A percentile compares a stretch with the other conserved stretches of the same genome.
phyloP scores from a whole-genome alignment of 169 alveolate genomes.

The Plasmodium malariae region DNA sequence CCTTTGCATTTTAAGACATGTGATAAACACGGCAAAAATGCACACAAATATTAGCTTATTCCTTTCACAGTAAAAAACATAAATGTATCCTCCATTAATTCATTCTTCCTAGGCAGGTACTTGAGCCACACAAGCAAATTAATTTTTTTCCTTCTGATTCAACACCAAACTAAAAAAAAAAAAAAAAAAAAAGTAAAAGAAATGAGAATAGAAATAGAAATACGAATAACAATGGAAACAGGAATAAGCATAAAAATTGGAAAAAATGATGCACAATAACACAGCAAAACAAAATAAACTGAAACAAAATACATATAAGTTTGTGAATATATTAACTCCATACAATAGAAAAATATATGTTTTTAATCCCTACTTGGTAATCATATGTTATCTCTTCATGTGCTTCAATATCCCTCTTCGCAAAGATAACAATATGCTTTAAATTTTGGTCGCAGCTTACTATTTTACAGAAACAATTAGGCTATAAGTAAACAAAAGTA shows the following conservation, averaged over 20 bases:
- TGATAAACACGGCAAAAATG: background rate
- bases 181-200: background rate
- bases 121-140: conserved; percentile 92
- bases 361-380: conserved; percentile 86
- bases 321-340: background rate
- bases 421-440: conserved; percentile 96
- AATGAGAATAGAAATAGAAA: background rate
- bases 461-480: conserved; percentile 91
- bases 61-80: too few relatives aligned
- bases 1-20: background rate
- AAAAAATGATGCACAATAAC: background rate
- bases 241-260: background rate
- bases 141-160: conserved; percentile 91
- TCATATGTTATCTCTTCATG: conserved; percentile 98
- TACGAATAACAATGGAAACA: background rate
- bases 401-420: conserved; percentile 92
- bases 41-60: background rate
- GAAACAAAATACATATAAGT: background rate
- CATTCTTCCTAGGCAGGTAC: conserved; percentile 93
- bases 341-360: background rate
- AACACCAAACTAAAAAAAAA: conserved; percentile 84
- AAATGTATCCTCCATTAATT: conserved; percentile 84
- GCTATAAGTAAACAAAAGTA: conserved; percentile 73
- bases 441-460: conserved; percentile 89
- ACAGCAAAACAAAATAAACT: background rate